Base-by-base conservation (phyloP, 495 filamentous ascomycete species). In the Lentithecium fluviatile region DNA sequence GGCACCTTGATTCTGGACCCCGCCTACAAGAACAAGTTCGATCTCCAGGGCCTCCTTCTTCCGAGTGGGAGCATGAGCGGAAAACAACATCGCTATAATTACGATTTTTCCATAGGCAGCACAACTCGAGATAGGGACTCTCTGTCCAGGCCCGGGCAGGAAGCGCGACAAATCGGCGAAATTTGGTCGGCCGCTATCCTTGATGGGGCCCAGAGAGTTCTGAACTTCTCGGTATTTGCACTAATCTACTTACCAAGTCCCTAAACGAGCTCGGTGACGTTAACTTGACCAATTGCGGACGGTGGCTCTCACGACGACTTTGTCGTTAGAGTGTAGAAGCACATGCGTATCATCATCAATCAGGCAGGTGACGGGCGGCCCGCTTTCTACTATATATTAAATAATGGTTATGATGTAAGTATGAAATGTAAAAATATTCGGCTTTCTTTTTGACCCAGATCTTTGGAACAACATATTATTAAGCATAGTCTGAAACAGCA, bases 171-270 rank as follows among this genome's bases (percentile, higher is more conserved):
- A 21, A 32, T 58, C 15, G 17, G 23, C 2, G 19, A 2, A 19
- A 58, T 58, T n/a, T 58, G 55, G 55, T 42, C 29, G 6, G 52
- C 36, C 1, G 52, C 52, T 6, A 6, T 56, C 2, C 2, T 17
- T 13, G 24, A 43, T 21, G 40, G 21, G 10, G 40, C 36, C 21
- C 4, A 32, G 21, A 25, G n/a, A 37, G 24, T 12, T 25, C 24
- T 36, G 29, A 52, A 8, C 49, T 52, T 13, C n/a, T 52, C 21
- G 13, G 4, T 5, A 36, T n/a, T 17, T 52, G 34, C 26, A 37
- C 29, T 32, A 24, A 52, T 2, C 25, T 52, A 17, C 21, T 52
- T 6, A 17, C 13, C 6, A 23, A 23, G n/a, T n/a, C 10, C 2
- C 15, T 52, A 7, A 37, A 52, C 26, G 34, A 32, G 8, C 2